Base-by-base conservation (phyloP, 2,329 filamentous ascomycete species). In the Pseudogymnoascus sp. region DNA sequence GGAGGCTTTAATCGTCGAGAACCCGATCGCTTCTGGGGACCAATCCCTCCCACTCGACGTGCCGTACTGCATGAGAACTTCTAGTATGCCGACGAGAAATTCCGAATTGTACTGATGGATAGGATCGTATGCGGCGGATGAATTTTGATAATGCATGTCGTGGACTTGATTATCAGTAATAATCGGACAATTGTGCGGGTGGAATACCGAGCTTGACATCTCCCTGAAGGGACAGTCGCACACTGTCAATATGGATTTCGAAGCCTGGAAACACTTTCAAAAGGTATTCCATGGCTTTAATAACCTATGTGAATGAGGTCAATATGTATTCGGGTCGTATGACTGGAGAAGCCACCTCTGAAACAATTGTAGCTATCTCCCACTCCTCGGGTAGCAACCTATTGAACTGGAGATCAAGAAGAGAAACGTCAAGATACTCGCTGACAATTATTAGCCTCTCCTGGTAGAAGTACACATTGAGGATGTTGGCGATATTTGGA, bases 211-310 rank as follows among this genome's bases (percentile, higher is more conserved):
- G 66, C 42, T 67, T 67, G 25, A 67, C 62, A 65, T 66, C 62
- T 14, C 66, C 63, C 36, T 65, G 37, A 1, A 66, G 50, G 16
- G 62, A 61, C 38, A 40, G 8, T 8, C 38, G 6, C 38, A 40
- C 38, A 18, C 38, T 40, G n/a, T 40, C 38, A 40, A 40, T 40
- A 4, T 10, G 6, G 38, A 40, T 40, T 40, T 40, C 38, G 16
- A 10, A 40, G 8, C 6, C 38, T 5, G n/a, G 38, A 4, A 40
- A 40, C 38, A 10, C 3, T 8, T 8, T 40, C 38, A 40, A 10
- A 34, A 66, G 60, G 59, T 67, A 67, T 62, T 36, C 59, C 62
- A 67, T 66, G n/a, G 59, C 66, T 63, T 67, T 67, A 21, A 66
- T 64, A 38, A 67, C 28, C 62, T 67, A 44, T n/a, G n/a, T n/a